These are phyloP conservation scores for Sistotremastrum suecicum DNA, from an alignment of 768 basidiomycete species.

Conservation along the genomic window DNA sequence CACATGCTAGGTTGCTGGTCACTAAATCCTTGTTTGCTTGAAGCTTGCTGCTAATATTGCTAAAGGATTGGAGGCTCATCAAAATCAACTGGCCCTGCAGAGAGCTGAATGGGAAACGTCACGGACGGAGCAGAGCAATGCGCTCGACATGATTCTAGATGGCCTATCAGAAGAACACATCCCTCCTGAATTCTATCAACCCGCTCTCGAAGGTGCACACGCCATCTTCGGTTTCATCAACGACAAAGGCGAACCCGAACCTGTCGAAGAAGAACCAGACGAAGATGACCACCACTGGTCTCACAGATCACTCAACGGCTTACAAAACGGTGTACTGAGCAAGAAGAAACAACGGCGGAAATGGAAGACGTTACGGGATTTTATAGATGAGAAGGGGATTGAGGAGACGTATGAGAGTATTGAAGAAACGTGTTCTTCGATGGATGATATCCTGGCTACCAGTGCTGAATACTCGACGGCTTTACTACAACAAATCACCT, in stretches of 20 bases:
- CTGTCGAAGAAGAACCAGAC: conserved; percentile 6
- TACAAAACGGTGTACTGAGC: conserved; percentile 6
- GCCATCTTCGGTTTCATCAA: conserved; percentile 51
- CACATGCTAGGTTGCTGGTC: too few relatives aligned
- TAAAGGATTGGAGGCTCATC: conserved; percentile 61
- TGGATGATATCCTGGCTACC: conserved; percentile 49
- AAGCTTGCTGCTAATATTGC: conserved; percentile 64
- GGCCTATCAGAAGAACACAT: conserved; percentile 59
- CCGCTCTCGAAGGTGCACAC: conserved; percentile 44
- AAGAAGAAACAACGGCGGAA: conserved; percentile 30
- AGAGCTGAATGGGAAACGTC: conserved; percentile 63
- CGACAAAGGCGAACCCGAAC: conserved; percentile 15
- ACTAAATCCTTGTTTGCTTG: neutral
- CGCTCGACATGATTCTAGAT: conserved; percentile 59
- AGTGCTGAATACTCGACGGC: conserved; percentile 60
- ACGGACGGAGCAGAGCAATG: conserved; percentile 43
- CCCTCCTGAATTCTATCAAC: conserved; percentile 64
- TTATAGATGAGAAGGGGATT: conserved; percentile 71
- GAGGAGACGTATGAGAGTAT: conserved; percentile 64
- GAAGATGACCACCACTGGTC: neutral
- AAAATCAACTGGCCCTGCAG: conserved; percentile 41
- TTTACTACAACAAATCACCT: conserved; percentile 37
- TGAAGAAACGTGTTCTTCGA: conserved; percentile 48
- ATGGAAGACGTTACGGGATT: conserved; percentile 79
- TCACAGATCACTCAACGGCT: neutral